phyloP scores from a whole-genome alignment of 208 protist genomes.

The Porcisia deanei region DNA sequence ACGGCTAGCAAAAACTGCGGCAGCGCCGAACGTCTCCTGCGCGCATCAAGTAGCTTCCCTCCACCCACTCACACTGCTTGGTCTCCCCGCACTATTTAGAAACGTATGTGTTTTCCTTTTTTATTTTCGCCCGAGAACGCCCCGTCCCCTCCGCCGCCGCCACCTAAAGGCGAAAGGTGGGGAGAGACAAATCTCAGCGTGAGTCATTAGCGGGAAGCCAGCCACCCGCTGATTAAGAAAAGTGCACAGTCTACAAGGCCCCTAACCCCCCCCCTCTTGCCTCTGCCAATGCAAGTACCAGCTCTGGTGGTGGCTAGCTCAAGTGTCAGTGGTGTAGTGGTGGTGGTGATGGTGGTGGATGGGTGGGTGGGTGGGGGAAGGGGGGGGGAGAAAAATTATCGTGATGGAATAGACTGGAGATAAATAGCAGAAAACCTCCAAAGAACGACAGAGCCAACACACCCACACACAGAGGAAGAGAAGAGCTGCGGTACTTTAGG shows the following conservation, averaged over 20 bases:
- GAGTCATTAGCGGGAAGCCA: no score
- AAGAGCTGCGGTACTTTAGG: not conserved
- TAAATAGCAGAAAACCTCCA: no score
- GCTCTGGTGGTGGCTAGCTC: no score
- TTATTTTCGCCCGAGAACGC: not conserved
- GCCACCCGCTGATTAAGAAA: no score
- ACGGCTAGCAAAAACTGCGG: not conserved
- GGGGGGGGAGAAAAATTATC: no score
- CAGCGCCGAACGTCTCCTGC: not conserved
- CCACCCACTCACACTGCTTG: not conserved
- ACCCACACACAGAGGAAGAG: not conserved
- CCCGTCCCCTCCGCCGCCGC: not conserved
- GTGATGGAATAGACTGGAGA: no score
- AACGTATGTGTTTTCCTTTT: not conserved
- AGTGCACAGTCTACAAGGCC: no score
- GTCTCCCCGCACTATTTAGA: not conserved
- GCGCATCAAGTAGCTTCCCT: not conserved
- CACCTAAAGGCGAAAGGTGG: not conserved
- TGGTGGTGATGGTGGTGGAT: no score
- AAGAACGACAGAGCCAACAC: not conserved
- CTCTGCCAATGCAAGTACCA: no score
- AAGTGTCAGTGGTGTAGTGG: no score
- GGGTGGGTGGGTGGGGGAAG: no score
- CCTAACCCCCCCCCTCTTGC: no score
- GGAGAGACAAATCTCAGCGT: not conserved